phyloP scores from a whole-genome alignment of 768 basidiomycete species.

The Trametes coccinea region DNA sequence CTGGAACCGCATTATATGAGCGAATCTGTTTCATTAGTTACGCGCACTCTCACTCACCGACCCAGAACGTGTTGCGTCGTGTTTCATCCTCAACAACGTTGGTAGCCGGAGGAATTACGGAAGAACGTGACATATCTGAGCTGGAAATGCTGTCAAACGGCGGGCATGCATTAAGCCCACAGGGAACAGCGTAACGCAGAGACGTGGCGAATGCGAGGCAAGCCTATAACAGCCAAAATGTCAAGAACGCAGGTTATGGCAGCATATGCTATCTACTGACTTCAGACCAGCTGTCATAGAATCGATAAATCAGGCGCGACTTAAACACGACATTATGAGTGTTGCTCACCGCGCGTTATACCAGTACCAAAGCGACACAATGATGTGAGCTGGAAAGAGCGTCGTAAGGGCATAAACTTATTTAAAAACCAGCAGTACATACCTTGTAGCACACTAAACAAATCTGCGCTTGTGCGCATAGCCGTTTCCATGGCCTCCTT shows the following conservation, averaged over 20 bases:
- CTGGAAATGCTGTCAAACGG: constrained; percentile 69
- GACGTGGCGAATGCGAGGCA: constrained; percentile 59
- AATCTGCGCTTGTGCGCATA: constrained; percentile 51
- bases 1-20: not conserved
- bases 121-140: constrained; percentile 48
- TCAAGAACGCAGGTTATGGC: not conserved
- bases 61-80: constrained; percentile 70
- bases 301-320: not conserved
- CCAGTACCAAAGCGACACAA: constrained; percentile 75
- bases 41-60: constrained; percentile 19
- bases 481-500: constrained; percentile 49
- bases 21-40: not conserved
- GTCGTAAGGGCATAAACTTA: not conserved
- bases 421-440: constrained; percentile 1
- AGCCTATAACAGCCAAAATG: constrained; percentile 41
- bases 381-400: constrained; percentile 49
- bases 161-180: constrained; percentile 67
- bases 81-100: constrained; percentile 69
- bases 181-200: constrained; percentile 59
- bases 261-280: constrained; percentile 35
- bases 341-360: constrained; percentile 55
- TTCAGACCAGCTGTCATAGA: constrained; percentile 63
- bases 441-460: constrained; percentile 68
- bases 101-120: constrained; percentile 59
- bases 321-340: no score